phyloP scores from a whole-genome alignment of 1,139 yeast species.

The Nakaseomyces kungkrabaensis region DNA sequence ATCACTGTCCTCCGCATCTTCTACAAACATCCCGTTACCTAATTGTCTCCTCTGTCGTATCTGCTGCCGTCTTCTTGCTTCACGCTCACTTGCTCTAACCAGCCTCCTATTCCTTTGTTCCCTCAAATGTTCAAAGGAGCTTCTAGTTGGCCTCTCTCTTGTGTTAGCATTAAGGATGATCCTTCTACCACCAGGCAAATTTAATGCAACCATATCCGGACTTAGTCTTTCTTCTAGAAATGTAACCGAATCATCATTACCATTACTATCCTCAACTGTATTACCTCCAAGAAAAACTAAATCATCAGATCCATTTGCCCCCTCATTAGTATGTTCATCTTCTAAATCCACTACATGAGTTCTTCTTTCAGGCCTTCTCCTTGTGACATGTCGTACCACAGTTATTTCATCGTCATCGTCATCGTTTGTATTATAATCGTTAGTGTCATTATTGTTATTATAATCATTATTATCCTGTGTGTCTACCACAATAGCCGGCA shows the following conservation, averaged over 20 bases:
- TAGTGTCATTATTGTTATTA: background rate
- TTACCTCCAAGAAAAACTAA: background rate
- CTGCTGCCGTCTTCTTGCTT: slow-evolving; percentile 2
- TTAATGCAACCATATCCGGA: slow-evolving; percentile 16
- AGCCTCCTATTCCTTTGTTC: slow-evolving; percentile 3
- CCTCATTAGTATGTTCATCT: background rate
- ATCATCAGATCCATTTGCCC: background rate
- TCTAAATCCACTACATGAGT: background rate
- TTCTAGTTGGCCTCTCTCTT: slow-evolving; percentile 20
- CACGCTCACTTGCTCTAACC: slow-evolving; percentile 5
- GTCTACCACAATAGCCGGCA: slow-evolving; percentile 12
- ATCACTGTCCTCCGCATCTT: background rate
- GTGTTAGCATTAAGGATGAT: slow-evolving; percentile 17
- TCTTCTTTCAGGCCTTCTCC: background rate
- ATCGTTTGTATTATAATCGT: background rate
- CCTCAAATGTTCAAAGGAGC: slow-evolving; percentile 20
- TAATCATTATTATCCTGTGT: slow-evolving; percentile 12
- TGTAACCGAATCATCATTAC: slow-evolving; percentile 19
- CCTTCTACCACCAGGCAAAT: slow-evolving; percentile 25
- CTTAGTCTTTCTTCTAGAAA: slow-evolving; percentile 22
- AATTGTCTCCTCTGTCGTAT: background rate
- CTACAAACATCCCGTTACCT: background rate
- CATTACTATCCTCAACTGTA: background rate
- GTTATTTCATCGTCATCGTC: slow-evolving; percentile 17
- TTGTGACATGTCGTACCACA: slow-evolving; percentile 14